These are phyloP conservation scores for Apostasia shenzhenica DNA, from an alignment of 106 monocot genomes.

Conservation along the genomic window DNA sequence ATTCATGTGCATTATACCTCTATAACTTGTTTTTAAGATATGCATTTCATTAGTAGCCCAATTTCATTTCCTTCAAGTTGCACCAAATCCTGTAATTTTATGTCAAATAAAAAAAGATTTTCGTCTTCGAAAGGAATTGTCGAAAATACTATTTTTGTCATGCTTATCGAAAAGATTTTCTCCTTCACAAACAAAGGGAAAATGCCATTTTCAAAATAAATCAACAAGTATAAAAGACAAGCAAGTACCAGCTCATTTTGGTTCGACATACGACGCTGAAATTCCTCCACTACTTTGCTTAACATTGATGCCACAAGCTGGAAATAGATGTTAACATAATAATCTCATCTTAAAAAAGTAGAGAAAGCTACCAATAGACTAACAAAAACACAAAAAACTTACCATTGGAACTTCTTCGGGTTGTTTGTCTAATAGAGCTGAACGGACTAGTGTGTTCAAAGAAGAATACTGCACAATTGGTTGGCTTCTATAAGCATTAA, in stretches of 20 bases:
- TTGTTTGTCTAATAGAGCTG: slow-evolving; percentile 62
- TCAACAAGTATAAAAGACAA: background rate
- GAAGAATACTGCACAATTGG: slow-evolving; percentile 38
- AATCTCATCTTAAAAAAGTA: background rate
- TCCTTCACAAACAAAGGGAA: too few species aligned
- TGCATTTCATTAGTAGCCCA: too few species aligned
- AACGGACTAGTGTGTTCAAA: slow-evolving; percentile 56
- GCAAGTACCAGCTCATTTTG: slow-evolving; percentile 68
- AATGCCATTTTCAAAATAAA: too few species aligned
- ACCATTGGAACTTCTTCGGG: slow-evolving; percentile 89
- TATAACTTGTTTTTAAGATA: too few species aligned
- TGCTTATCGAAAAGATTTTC: too few species aligned
- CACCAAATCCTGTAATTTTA: too few species aligned
- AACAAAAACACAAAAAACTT: slow-evolving; percentile 1
- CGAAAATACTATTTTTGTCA: too few species aligned
- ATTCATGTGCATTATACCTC: too few species aligned
- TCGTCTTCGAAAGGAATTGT: too few species aligned
- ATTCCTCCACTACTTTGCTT: slow-evolving; percentile 77
- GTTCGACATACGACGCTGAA: slow-evolving; percentile 50
- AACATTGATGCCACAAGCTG: slow-evolving; percentile 82
- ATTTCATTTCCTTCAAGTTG: too few species aligned
- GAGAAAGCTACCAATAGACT: background rate
- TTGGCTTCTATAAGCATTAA: background rate
- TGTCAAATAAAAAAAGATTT: too few species aligned
- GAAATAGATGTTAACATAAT: slow-evolving; percentile 3